Evolutionary conservation across 768 basidiomycete species (phyloP).

Genomic region (Mycena rebaudengoi): DNA sequence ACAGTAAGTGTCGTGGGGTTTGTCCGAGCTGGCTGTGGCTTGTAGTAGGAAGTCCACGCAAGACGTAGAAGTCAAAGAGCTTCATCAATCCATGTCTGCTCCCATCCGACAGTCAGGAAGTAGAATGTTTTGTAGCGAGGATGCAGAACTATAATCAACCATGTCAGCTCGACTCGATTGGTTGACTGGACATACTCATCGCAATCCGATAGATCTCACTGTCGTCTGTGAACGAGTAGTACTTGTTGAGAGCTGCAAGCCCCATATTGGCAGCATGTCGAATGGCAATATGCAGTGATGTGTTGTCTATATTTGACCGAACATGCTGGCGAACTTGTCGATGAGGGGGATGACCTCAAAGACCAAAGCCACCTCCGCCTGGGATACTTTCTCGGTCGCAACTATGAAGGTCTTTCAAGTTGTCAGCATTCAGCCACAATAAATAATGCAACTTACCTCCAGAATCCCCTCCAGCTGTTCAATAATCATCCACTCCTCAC

Average conservation of each 20-base stretch:
- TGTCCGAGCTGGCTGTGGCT: not conserved
- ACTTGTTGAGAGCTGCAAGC: not conserved
- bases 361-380: not conserved
- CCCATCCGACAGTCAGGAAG: constrained; percentile 3
- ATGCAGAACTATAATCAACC: constrained; percentile 1
- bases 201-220: not conserved
- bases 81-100: constrained; percentile 5
- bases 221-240: not conserved
- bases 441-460: not conserved
- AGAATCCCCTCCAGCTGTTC: not conserved
- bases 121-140: constrained; percentile 3
- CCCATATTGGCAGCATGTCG: constrained; percentile 1
- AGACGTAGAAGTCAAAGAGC: constrained; percentile 4
- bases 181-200: not conserved
- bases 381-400: not conserved
- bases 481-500: not conserved
- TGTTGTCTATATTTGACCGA: constrained; percentile 6
- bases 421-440: not conserved
- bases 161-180: not conserved
- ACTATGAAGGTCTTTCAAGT: not conserved
- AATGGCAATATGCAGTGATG: not conserved
- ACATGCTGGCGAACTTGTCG: not conserved
- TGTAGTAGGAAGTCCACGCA: not conserved
- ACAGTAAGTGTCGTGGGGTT: not conserved
- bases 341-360: constrained; percentile 8